Evolutionary conservation across 352 stramenopile genomes (phyloP).

Genomic region (Globisporangium paddicum): DNA sequence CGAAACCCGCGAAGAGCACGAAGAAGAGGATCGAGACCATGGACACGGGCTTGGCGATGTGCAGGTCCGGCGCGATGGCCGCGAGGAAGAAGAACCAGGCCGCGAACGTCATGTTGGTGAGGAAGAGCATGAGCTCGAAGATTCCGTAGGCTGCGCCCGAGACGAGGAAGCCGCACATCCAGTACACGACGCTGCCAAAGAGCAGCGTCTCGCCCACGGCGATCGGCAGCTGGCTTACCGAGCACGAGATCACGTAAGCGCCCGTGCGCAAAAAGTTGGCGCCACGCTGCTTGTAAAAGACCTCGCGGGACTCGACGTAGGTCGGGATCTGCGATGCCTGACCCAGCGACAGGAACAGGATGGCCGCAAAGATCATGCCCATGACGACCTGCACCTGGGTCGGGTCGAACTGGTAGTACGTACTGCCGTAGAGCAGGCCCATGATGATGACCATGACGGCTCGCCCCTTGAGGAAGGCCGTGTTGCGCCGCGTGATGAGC

Average conservation of each 20-base stretch:
- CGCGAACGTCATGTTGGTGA: slow-evolving; percentile 23
- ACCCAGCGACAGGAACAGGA: slow-evolving; percentile 61
- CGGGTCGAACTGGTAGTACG: slow-evolving; percentile 22
- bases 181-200: slow-evolving; percentile 71
- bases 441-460: slow-evolving; percentile 25
- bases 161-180: slow-evolving; percentile 45
- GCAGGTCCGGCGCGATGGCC: slow-evolving; percentile 9
- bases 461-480: slow-evolving; percentile 14
- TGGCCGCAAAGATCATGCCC: slow-evolving; percentile 55
- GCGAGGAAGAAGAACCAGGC: slow-evolving; percentile 26
- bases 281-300: slow-evolving; percentile 64
- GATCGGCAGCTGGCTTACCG: slow-evolving; percentile 20
- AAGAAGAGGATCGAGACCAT: slow-evolving; percentile 23
- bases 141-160: slow-evolving; percentile 20
- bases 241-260: slow-evolving; percentile 45
- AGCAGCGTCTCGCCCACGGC: slow-evolving; percentile 40
- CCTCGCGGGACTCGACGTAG: slow-evolving; percentile 37
- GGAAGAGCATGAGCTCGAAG: slow-evolving; percentile 46
- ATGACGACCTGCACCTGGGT: slow-evolving; percentile 20
- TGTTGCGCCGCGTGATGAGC: slow-evolving; percentile 20
- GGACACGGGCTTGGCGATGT: slow-evolving; percentile 25
- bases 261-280: slow-evolving; percentile 58
- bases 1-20: slow-evolving; percentile 29
- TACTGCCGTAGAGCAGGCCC: slow-evolving; percentile 19
- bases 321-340: slow-evolving; percentile 55